phyloP scores from a whole-genome alignment of 495 filamentous ascomycete genomes.

The Margaritispora aquatica region DNA sequence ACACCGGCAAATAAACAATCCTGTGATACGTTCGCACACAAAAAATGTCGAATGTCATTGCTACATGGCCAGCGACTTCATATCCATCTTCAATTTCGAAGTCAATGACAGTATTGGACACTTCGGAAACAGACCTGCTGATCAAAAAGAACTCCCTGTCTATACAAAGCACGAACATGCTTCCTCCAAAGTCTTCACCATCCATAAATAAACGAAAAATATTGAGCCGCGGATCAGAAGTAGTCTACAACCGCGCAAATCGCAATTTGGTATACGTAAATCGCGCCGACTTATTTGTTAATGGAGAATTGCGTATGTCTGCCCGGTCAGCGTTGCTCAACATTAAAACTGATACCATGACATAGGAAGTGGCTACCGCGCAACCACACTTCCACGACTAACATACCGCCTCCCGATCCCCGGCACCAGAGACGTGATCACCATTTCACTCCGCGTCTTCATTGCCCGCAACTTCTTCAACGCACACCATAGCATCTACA shows the following conservation, averaged over 20 bases:
- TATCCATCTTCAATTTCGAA: too few relatives aligned
- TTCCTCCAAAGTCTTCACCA: too few relatives aligned
- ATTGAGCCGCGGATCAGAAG: too few relatives aligned
- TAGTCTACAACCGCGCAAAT: not conserved
- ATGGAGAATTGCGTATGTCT: not conserved
- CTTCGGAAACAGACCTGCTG: too few relatives aligned
- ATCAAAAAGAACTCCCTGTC: too few relatives aligned
- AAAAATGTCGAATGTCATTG: too few relatives aligned
- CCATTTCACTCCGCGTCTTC: not conserved
- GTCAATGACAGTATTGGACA: too few relatives aligned
- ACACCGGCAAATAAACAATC: too few relatives aligned
- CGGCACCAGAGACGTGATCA: not conserved
- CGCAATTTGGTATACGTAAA: not conserved
- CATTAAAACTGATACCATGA: not conserved
- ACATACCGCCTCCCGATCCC: not conserved
- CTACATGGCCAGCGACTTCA: too few relatives aligned
- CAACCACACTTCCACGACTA: not conserved
- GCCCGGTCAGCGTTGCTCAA: not conserved
- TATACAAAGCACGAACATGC: too few relatives aligned
- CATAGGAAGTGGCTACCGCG: not conserved
- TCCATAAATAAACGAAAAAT: too few relatives aligned
- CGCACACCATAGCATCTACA: not conserved
- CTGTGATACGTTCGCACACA: too few relatives aligned
- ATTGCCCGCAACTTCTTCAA: not conserved
- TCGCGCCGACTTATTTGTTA: not conserved